Evolutionary conservation across 305 asterid genomes (phyloP), one percentile per base, ranked within the genome.

Genomic region (Rubia peregrina): DNA sequence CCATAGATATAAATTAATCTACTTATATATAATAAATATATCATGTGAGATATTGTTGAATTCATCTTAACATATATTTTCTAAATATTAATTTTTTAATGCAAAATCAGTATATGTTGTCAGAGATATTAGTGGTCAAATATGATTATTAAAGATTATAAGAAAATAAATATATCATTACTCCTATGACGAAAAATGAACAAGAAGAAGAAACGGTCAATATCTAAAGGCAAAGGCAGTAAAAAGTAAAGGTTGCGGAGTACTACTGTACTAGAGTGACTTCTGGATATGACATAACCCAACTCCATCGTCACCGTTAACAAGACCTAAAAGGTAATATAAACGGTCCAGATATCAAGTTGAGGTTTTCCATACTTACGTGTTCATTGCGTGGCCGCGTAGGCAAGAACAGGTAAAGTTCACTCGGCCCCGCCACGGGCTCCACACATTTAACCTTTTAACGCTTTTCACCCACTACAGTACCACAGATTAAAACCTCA

Each of bases 371-470:
- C 26, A 24, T 24, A 24, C 26, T 24, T 69, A 40, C 73, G 73
- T 69, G 73, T 56, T 40, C 73, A 38, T 55, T 56, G 24, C 66
- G 73, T 69, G 57, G 57, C 57, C 57, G 57, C 57, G 66, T 56
- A 2, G 7, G 22, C 3, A 19, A 6, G 36, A 55, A 36, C n/a
- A 65, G 33, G 53, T 38, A 24, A 21, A 19, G 33, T 0, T 11
- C 40, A 16, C 22, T 33, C 3, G 36, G 61, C 12, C 72, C 72
- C 26, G 57, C 64, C 49, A 19, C 49, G 64, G 21, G 16, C 21
- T 10, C 62, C 73, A 60, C 36, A 13, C 21, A 24, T 49, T 69
- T 55, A 6, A 19, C 51, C 36, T 53, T 53, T 38, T 12, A n/a
- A 44, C 26, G n/a, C 73, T 56, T 17, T 62, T 38, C 41, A 26